Percentiles rank a stretch among this genome's conserved stretches.
Evolutionary conservation across 2,329 filamentous ascomycete genomes (phyloP).

Genomic region (Atkinsonella texensis): DNA sequence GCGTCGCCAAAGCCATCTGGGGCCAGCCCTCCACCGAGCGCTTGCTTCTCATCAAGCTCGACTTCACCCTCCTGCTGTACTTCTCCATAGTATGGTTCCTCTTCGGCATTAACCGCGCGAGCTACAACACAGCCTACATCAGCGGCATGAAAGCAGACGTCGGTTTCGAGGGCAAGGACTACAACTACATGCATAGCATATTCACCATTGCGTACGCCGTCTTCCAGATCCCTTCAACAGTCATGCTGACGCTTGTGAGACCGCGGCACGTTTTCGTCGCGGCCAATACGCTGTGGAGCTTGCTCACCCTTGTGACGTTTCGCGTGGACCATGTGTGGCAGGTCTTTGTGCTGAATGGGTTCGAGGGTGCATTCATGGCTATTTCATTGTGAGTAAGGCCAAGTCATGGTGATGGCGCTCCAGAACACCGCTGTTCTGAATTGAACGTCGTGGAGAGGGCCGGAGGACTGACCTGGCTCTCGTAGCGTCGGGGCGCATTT

Average conservation of each 20-base stretch:
- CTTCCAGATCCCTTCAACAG: conserved; percentile 31
- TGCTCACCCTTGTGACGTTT: conserved; percentile 30
- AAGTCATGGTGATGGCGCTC: too few relatives aligned
- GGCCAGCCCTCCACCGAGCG: conserved; percentile 9
- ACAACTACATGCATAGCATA: conserved; percentile 25
- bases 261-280: conserved; percentile 30
- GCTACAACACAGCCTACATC: conserved; percentile 30
- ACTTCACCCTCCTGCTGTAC: conserved; percentile 29
- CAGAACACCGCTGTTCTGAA: too few relatives aligned
- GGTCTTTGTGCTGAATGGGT: conserved; percentile 30
- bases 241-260: conserved; percentile 14
- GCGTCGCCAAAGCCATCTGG: not conserved
- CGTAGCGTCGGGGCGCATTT: conserved; percentile 29
- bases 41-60: conserved; percentile 24
- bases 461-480: not conserved
- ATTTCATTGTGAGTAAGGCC: conserved; percentile 25
- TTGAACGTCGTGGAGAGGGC: not conserved
- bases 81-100: conserved; percentile 36
- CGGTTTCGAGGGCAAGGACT: conserved; percentile 25
- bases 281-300: conserved; percentile 30
- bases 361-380: conserved; percentile 31
- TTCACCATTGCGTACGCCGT: conserved; percentile 29
- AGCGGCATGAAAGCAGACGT: conserved; percentile 28
- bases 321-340: conserved; percentile 29
- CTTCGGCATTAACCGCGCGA: conserved; percentile 31